These are phyloP conservation scores for Pisolithus albus DNA, from an alignment of 768 basidiomycete species.

Conservation along the genomic window DNA sequence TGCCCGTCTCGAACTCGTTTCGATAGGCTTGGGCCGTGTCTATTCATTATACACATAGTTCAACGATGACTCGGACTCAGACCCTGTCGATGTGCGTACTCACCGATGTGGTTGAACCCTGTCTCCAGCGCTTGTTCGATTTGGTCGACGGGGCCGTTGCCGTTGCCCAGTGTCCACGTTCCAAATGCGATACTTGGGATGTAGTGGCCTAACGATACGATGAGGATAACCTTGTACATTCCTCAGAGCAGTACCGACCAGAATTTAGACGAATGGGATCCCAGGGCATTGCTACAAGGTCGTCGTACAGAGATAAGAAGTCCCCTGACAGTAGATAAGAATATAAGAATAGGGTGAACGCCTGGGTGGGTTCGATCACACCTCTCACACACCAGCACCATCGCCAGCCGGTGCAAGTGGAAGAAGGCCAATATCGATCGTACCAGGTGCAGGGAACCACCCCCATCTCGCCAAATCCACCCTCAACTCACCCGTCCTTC, in stretches of 20 bases:
- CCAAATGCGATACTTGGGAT: conserved; percentile 53
- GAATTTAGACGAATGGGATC: conserved; percentile 52
- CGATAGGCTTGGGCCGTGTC: conserved; percentile 56
- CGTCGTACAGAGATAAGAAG: background rate
- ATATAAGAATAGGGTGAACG: background rate
- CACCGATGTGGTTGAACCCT: conserved; percentile 60
- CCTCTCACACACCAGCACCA: background rate
- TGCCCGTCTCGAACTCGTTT: conserved; percentile 49
- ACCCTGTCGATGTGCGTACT: conserved; percentile 8
- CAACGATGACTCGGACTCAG: too few species aligned
- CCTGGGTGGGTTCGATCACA: too few species aligned
- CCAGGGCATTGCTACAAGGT: conserved; percentile 48
- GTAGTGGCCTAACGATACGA: conserved; percentile 29
- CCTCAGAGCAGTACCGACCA: conserved; percentile 29
- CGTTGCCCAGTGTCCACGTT: conserved; percentile 59
- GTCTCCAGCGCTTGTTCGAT: conserved; percentile 57
- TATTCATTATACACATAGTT: conserved; percentile 13
- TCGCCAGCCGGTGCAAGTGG: background rate
- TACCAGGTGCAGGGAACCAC: conserved; percentile 53
- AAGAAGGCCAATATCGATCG: conserved; percentile 12
- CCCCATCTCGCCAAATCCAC: conserved; percentile 54
- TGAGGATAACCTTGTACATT: background rate
- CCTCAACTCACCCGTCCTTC: conserved; percentile 49
- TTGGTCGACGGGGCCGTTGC: conserved; percentile 42
- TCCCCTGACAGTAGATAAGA: too few species aligned